A percentile compares a stretch with the other conserved stretches of the same genome.
Evolutionary conservation across 257 asterid species (phyloP).

Genomic region (Prunella vulgaris): DNA sequence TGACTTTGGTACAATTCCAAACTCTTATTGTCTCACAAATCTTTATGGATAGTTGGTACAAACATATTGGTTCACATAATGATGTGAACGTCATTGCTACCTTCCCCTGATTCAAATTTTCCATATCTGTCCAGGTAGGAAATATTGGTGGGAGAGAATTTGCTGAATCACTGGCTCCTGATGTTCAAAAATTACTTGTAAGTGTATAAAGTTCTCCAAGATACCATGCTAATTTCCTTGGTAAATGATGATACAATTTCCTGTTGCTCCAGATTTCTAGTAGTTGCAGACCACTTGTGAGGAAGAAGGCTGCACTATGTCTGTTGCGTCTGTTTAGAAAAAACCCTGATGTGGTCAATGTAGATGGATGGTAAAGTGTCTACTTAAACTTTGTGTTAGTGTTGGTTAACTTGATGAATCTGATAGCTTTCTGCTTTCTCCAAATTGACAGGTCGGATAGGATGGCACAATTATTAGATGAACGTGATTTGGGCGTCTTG

Average conservation of each 20-base stretch:
- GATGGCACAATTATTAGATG: slow-evolving; percentile 95
- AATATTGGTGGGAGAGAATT: slow-evolving; percentile 99
- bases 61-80: slow-evolving; percentile 17
- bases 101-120: slow-evolving; percentile 20
- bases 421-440: slow-evolving; percentile 12
- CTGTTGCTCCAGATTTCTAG: slow-evolving; percentile 71
- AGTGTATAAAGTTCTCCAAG: slow-evolving; percentile 36
- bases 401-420: neutral
- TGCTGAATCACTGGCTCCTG: slow-evolving; percentile 99
- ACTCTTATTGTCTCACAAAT: slow-evolving; percentile 1
- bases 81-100: neutral
- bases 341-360: slow-evolving; percentile 96
- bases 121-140: slow-evolving; percentile 65
- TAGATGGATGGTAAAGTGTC: slow-evolving; percentile 84
- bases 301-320: slow-evolving; percentile 98
- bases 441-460: slow-evolving; percentile 81
- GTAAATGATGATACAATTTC: slow-evolving; percentile 26
- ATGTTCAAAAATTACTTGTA: slow-evolving; percentile 98
- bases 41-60: slow-evolving; percentile 16
- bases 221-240: slow-evolving; percentile 15
- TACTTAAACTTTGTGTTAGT: slow-evolving; percentile 12
- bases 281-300: slow-evolving; percentile 96
- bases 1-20: slow-evolving; percentile 70
- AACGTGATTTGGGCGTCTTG: slow-evolving; percentile 97
- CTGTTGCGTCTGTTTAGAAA: slow-evolving; percentile 91